Conservation (phyloP, 306 rosid species). For the Acacia acuminata region DNA sequence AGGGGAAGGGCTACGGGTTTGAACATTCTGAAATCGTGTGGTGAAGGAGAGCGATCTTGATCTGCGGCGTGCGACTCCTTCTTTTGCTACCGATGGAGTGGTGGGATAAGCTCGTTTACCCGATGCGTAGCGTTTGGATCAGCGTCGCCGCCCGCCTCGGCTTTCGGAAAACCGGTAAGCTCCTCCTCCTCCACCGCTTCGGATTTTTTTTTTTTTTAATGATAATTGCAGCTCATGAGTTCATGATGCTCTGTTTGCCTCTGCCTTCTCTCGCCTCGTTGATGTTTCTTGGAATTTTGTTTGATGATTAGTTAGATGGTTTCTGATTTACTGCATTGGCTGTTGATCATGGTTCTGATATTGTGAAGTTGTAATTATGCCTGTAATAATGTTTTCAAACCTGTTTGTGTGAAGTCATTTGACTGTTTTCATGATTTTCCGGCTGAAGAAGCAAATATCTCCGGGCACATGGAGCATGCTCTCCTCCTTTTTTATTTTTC, state of each 20-base stretch:
- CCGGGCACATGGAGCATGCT: neutral
- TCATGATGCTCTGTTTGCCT: neutral
- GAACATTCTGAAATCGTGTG: constrained; percentile 15
- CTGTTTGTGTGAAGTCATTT: neutral
- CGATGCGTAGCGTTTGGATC: constrained; percentile 43
- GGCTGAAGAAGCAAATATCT: neutral
- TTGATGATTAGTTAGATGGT: neutral
- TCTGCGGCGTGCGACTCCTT: neutral
- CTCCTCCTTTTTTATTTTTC: too few relatives aligned
- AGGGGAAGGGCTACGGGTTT: neutral
- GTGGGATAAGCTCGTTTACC: constrained; percentile 49
- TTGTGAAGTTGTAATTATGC: neutral
- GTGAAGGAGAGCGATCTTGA: constrained; percentile 17
- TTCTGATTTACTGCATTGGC: neutral
- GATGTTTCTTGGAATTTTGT: neutral
- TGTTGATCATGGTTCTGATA: neutral
- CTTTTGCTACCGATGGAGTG: constrained; percentile 43
- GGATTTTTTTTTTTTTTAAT: too few relatives aligned
- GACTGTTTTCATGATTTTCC: neutral
- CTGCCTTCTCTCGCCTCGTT: neutral
- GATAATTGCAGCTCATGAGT: neutral
- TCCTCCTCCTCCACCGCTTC: neutral
- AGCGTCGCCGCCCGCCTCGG: constrained; percentile 49
- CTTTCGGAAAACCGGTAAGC: constrained; percentile 55
- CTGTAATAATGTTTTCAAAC: neutral